Evolutionary conservation across 139 green algal genomes (phyloP).

Genomic region (Chlorella sorokiniana): DNA sequence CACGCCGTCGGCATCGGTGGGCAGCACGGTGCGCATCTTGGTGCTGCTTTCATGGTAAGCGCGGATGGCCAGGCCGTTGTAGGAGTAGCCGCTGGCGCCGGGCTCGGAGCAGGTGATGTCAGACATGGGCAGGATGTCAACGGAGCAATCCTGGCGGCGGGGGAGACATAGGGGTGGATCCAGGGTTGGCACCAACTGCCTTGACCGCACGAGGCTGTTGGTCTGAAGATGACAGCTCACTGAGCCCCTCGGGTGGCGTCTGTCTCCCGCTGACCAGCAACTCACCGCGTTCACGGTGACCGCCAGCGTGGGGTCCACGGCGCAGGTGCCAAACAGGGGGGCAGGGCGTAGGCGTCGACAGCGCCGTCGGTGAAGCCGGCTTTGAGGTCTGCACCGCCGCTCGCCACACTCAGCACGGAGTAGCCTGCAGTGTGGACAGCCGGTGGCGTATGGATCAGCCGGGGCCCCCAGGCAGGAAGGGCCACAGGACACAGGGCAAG

Average conservation of each 20-base stretch:
- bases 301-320: background rate
- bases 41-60: background rate
- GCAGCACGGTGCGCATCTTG: conserved; percentile 12
- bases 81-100: background rate
- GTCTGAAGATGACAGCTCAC: no score
- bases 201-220: no score
- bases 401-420: background rate
- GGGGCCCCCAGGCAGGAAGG: no score
- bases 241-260: background rate
- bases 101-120: conserved; percentile 12
- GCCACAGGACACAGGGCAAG: no score
- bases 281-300: background rate
- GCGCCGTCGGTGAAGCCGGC: background rate
- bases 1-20: background rate
- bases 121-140: background rate
- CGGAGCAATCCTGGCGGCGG: background rate
- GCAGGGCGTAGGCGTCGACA: background rate
- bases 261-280: background rate
- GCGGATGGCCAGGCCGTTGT: background rate
- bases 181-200: no score
- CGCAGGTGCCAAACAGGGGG: background rate
- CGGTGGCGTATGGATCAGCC: no score
- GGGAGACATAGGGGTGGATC: background rate
- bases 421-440: background rate
- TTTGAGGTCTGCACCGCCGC: background rate